A percentile compares a stretch with the other conserved stretches of the same genome.
Conservation (phyloP, 1,284 basidiomycete genomes). For the Tilletia caries region DNA sequence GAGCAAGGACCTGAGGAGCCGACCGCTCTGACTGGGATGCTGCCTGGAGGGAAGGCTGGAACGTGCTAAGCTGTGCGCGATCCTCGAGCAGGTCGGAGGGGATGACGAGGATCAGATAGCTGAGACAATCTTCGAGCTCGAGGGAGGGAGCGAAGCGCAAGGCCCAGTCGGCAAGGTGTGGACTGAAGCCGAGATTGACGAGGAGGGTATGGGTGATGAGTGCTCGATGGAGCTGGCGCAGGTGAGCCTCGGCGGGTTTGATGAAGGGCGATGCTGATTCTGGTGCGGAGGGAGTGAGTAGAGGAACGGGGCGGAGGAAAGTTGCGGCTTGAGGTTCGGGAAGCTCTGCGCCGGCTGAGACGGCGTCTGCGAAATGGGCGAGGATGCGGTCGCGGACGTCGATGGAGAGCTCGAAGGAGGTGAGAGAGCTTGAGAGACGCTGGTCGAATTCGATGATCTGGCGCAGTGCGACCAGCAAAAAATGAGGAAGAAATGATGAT, state of each 20-base stretch:
- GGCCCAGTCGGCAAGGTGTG: conserved; percentile 69
- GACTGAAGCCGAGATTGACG: conserved; percentile 75
- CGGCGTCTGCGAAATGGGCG: background rate
- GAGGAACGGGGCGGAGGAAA: background rate
- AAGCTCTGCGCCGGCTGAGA: background rate
- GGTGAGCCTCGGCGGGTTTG: background rate
- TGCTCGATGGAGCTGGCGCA: conserved; percentile 64
- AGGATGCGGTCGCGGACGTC: conserved; percentile 24
- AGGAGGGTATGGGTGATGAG: conserved; percentile 78
- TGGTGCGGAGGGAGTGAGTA: background rate
- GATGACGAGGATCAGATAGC: conserved; percentile 37
- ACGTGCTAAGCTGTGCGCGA: conserved; percentile 32
- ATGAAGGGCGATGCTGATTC: background rate
- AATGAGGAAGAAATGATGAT: too few species aligned
- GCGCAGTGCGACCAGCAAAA: too few species aligned
- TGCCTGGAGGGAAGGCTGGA: conserved; percentile 16
- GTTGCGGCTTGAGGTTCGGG: background rate
- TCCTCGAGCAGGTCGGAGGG: conserved; percentile 65
- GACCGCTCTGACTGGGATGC: conserved; percentile 17
- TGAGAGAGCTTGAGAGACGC: conserved; percentile 68
- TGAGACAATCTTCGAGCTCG: conserved; percentile 83
- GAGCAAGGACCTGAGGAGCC: conserved; percentile 13
- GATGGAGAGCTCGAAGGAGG: conserved; percentile 65
- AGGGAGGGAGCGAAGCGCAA: conserved; percentile 63
- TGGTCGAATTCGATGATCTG: conserved; percentile 81